phyloP scores from a whole-genome alignment of 2,329 filamentous ascomycete genomes.

The Hypoxylon sp. region DNA sequence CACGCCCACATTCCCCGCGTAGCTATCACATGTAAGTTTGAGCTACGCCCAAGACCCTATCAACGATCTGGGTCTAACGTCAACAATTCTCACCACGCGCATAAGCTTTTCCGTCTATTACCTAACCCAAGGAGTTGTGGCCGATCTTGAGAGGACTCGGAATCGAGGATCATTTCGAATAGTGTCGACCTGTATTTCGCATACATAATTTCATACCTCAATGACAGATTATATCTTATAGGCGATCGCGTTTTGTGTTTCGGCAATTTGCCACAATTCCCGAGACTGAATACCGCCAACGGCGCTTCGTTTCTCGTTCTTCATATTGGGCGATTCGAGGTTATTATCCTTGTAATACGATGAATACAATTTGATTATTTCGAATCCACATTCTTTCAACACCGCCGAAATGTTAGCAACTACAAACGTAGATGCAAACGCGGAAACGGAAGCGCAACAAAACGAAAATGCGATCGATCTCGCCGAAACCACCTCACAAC shows the following conservation, averaged over 20 bases:
- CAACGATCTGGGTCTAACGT: constrained; percentile 24
- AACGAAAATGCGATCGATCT: constrained; percentile 28
- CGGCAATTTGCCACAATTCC: not conserved
- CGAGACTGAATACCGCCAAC: not conserved
- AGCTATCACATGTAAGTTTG: constrained; percentile 41
- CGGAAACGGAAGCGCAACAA: not conserved
- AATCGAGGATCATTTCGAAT: not conserved
- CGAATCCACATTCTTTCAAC: not conserved
- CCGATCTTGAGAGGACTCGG: constrained; percentile 2
- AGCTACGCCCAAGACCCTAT: constrained; percentile 1
- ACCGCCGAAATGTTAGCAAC: constrained; percentile 19
- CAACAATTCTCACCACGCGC: constrained; percentile 29
- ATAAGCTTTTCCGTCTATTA: constrained; percentile 15
- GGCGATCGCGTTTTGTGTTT: not conserved
- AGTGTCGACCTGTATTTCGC: not conserved
- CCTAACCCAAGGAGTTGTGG: constrained; percentile 8
- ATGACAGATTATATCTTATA: not conserved
- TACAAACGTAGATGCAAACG: constrained; percentile 21
- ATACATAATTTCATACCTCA: not conserved
- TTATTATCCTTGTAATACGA: constrained; percentile 2
- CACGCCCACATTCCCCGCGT: constrained; percentile 25
- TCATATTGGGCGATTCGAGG: not conserved
- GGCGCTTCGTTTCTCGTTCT: not conserved
- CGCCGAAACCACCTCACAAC: constrained; percentile 16
- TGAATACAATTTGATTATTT: constrained; percentile 17